These are phyloP conservation scores for Populus hybrid DNA, from an alignment of 441 rosid species.

Conservation along the genomic window DNA sequence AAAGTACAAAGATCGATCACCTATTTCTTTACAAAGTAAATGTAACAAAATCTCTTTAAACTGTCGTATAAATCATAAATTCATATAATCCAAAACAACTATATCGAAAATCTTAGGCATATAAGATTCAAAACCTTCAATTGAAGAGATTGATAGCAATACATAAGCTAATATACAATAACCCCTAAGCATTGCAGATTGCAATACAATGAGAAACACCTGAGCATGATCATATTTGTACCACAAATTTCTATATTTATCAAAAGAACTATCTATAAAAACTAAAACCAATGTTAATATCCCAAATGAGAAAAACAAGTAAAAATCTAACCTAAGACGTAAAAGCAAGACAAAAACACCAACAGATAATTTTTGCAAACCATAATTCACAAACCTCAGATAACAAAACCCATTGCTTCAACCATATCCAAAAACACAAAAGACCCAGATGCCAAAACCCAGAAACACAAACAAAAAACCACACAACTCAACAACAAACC, in stretches of 20 bases:
- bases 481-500: background rate
- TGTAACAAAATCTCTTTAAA: background rate
- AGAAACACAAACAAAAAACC: background rate
- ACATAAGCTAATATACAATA: background rate
- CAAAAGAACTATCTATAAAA: background rate
- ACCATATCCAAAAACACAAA: background rate
- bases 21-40: background rate
- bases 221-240: background rate
- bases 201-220: background rate
- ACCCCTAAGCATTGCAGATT: background rate
- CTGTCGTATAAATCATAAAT: background rate
- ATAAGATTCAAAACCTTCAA: background rate
- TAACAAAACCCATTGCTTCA: background rate
- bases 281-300: background rate
- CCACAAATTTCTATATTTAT: background rate
- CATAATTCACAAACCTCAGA: slow-evolving; percentile 3
- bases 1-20: background rate
- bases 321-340: background rate
- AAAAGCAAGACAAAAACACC: background rate
- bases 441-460: background rate
- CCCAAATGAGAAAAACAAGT: background rate
- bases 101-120: background rate
- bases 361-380: background rate
- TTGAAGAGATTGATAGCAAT: background rate
- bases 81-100: background rate